These are phyloP conservation scores for Stramenopiles sp. DNA, from an alignment of 352 stramenopile species.

Conservation along the genomic window DNA sequence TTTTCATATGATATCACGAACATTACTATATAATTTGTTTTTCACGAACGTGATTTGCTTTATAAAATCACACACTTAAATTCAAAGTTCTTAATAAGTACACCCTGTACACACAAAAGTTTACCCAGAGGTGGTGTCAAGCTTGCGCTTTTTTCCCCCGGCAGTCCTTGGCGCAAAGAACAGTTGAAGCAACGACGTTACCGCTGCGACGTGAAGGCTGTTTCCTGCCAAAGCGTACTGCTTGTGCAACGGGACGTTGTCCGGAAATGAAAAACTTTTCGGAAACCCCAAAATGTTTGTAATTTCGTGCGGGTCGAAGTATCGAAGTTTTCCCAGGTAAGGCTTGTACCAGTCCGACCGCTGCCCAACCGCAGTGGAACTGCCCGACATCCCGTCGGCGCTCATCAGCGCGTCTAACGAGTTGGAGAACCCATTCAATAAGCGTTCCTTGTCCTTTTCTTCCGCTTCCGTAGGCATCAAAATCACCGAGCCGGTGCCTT, in stretches of 20 bases:
- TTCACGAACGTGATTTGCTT: no score
- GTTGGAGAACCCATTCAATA: neutral
- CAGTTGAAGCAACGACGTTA: constrained; percentile 16
- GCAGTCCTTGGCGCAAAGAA: neutral
- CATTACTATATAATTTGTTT: no score
- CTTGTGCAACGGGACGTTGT: constrained; percentile 17
- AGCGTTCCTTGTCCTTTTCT: neutral
- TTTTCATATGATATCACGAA: no score
- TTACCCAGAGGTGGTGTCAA: no score
- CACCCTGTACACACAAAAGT: no score
- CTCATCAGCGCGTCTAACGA: neutral
- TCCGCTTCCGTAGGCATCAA: constrained; percentile 14
- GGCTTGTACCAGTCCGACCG: neutral
- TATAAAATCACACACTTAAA: no score
- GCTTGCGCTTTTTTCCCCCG: neutral
- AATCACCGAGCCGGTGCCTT: constrained; percentile 37
- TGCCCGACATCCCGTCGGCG: neutral
- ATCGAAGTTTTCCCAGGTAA: constrained; percentile 13
- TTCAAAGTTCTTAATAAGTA: no score
- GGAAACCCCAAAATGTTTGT: constrained; percentile 24
- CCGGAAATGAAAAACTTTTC: constrained; percentile 22
- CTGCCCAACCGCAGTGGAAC: no score
- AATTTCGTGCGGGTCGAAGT: constrained; percentile 25
- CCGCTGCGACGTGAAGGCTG: constrained; percentile 25
- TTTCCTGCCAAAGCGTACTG: constrained; percentile 24